Base-by-base conservation (phyloP, 1,139 yeast genomes). In the Pichia sp. region DNA sequence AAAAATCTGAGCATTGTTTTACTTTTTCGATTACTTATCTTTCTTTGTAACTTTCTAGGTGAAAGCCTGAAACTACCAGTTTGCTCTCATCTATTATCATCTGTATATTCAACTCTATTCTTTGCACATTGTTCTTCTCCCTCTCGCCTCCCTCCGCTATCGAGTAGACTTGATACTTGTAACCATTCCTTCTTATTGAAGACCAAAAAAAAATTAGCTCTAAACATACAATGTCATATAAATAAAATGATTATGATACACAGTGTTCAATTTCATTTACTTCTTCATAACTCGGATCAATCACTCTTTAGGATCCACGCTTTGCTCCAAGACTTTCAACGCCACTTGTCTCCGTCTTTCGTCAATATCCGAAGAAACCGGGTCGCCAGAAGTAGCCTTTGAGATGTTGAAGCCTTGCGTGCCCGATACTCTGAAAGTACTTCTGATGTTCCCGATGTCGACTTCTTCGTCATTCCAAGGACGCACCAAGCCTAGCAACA, bases 341-440 rank as follows among this genome's bases (percentile, higher is more conserved):
- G 97, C 97, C 50, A 90, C 82, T 62, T 87, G 93, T 68, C 95
- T 79, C 70, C 97, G 79, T 68, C 97, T 80, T 66, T 90, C 96
- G 16, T 81, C 84, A 48, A 36, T 40, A 26, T 52, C 53, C 8
- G 47, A 8, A 26, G 47, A 16, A 8, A 13, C 45, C 36, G 40
- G 34, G 34, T 31, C 11, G 11, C 34, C 11, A 31, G 11, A 13
- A 36, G 10, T 36, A 8, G 40, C 10, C 7, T 36, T 36, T 4
- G 40, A 36, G 10, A 15, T 36, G 13, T 41, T 30, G 15, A 34
- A 16, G 15, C 15, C 26, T 15, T 46, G 41, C 15, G 51, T 42
- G 79, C 57, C 70, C 63, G 79, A 71, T 75, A 74, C 71, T 76
- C 87, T 73, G 72, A 83, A 62, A 34, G 71, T 73, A 3, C 90